A percentile compares a stretch with the other conserved stretches of the same genome.
These are phyloP conservation scores for Physcomitrellopsis africana DNA, from an alignment of 225 moss, liverwort and hornwort species.

Conservation along the genomic window DNA sequence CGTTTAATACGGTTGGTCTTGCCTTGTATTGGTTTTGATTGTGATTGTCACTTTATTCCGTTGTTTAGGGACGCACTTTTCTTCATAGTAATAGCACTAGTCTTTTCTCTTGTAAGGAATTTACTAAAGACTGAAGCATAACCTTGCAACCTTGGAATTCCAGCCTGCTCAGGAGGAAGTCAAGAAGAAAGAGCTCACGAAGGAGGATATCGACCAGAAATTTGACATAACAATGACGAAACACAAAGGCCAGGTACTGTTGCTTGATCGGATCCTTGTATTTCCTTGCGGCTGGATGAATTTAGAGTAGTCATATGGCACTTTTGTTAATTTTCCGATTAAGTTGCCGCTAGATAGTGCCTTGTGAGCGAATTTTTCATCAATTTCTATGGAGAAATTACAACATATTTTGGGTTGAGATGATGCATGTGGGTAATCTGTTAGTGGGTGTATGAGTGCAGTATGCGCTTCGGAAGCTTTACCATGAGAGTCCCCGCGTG, in stretches of 20 bases:
- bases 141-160: constrained; percentile 24
- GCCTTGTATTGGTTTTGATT: constrained; percentile 14
- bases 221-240: constrained; percentile 91
- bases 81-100: neutral
- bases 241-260: constrained; percentile 89
- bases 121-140: constrained; percentile 7
- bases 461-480: constrained; percentile 94
- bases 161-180: constrained; percentile 72
- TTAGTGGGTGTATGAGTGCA: constrained; percentile 31
- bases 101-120: constrained; percentile 7
- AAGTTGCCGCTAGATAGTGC: neutral
- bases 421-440: too few species aligned
- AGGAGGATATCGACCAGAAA: constrained; percentile 78
- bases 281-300: neutral
- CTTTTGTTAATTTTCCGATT: neutral
- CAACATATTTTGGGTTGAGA: too few species aligned
- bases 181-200: constrained; percentile 88
- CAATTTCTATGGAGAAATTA: too few species aligned
- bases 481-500: constrained; percentile 96
- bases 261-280: neutral
- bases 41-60: neutral
- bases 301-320: constrained; percentile 3
- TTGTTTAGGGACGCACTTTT: neutral
- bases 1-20: neutral
- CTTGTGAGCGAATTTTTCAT: neutral